Evolutionary conservation across 2,329 filamentous ascomycete genomes (phyloP).

Genomic region (Cladosporium halotolerans): DNA sequence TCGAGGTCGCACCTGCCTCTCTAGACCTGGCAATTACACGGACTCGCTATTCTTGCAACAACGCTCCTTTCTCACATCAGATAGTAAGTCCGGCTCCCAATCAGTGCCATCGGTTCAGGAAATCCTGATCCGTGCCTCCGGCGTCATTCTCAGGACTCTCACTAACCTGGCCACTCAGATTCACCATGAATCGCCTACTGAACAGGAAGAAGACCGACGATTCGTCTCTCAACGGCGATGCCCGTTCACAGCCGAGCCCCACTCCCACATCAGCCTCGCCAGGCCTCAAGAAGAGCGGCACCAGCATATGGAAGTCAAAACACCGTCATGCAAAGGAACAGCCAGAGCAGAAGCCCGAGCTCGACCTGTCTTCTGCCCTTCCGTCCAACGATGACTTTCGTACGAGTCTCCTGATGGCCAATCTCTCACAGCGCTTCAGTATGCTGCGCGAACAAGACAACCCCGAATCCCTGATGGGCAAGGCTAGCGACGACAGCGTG

Average conservation of each 20-base stretch:
- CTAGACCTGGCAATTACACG: neutral
- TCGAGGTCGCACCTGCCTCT: neutral
- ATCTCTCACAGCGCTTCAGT: conserved; percentile 88
- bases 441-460: conserved; percentile 96
- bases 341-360: conserved; percentile 52
- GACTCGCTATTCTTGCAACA: neutral
- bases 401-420: conserved; percentile 92
- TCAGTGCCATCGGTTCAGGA: neutral
- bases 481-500: conserved; percentile 92
- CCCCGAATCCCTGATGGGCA: conserved; percentile 79
- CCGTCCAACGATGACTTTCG: conserved; percentile 85
- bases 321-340: conserved; percentile 41
- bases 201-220: conserved; percentile 13
- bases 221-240: neutral
- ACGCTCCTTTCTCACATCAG: conserved; percentile 2
- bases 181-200: conserved; percentile 12
- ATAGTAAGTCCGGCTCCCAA: conserved; percentile 3
- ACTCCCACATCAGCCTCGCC: conserved; percentile 17
- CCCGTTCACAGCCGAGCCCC: neutral
- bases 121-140: neutral
- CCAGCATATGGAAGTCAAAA: conserved; percentile 38
- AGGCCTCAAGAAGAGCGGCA: conserved; percentile 26
- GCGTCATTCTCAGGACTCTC: neutral
- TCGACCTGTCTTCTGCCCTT: conserved; percentile 68
- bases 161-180: conserved; percentile 7